Percentiles rank a stretch among this genome's conserved stretches.
Evolutionary conservation across 2,329 filamentous ascomycete genomes (phyloP).

Genomic region (Drechmeria coniospora): DNA sequence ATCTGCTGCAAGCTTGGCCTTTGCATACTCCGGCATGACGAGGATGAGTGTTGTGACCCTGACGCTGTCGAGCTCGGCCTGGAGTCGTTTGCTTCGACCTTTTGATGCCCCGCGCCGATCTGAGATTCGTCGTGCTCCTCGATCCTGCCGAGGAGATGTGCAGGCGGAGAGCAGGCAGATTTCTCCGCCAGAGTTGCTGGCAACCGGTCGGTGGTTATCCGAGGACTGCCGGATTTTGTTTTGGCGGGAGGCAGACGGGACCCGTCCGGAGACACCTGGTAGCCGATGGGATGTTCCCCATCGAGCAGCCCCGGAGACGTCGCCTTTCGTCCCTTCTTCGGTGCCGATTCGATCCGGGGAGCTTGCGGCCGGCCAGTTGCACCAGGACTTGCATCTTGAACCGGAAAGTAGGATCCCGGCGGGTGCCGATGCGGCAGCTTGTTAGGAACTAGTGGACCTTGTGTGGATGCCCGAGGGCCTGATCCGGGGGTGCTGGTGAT

Average conservation of each 20-base stretch:
- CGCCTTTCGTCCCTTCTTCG: no score
- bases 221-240: no score
- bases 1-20: conserved; percentile 1
- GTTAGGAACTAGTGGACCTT: conserved; percentile 3
- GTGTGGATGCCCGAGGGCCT: background rate
- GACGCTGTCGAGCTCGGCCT: conserved; percentile 2
- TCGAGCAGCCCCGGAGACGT: background rate
- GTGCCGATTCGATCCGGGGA: no score
- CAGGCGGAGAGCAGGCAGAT: background rate
- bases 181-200: background rate
- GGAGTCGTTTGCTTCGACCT: background rate
- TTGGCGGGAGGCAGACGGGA: no score
- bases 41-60: conserved; percentile 1
- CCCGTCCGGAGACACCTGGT: conserved; percentile 1
- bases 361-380: no score
- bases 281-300: conserved; percentile 3
- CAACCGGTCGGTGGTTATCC: no score
- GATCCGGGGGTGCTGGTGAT: conserved; percentile 1
- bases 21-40: background rate
- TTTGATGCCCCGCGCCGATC: background rate
- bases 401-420: conserved; percentile 2
- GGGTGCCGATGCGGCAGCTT: conserved; percentile 1
- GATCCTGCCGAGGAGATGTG: conserved; percentile 5
- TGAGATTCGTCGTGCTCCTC: conserved; percentile 8
- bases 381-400: background rate